phyloP scores from a whole-genome alignment of 352 stramenopile species.

The Lagenidium sp. region DNA sequence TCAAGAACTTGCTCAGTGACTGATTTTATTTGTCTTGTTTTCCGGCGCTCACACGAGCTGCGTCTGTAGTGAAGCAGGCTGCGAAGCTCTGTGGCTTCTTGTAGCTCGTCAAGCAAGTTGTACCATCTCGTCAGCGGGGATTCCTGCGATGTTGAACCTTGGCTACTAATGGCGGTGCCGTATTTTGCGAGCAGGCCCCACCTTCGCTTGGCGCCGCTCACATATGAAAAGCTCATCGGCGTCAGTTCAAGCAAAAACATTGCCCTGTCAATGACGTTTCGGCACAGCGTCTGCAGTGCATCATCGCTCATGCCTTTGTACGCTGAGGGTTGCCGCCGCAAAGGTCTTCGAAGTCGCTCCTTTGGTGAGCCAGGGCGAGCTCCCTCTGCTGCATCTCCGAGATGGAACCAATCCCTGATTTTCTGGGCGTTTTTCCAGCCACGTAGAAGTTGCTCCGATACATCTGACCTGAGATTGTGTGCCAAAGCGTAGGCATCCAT shows the following conservation, averaged over 20 bases:
- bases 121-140: conserved; percentile 74
- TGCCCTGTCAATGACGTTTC: conserved; percentile 64
- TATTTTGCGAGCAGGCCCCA: conserved; percentile 73
- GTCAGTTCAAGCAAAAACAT: conserved; percentile 66
- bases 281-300: conserved; percentile 49
- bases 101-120: conserved; percentile 64
- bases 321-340: conserved; percentile 61
- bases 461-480: conserved; percentile 39
- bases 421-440: conserved; percentile 84
- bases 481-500: conserved; percentile 73
- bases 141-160: conserved; percentile 15
- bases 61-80: conserved; percentile 68
- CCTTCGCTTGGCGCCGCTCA: conserved; percentile 52
- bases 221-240: conserved; percentile 66
- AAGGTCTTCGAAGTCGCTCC: conserved; percentile 20
- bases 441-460: conserved; percentile 56
- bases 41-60: conserved; percentile 57
- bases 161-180: conserved; percentile 35
- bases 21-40: conserved; percentile 39
- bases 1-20: conserved; percentile 79
- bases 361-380: conserved; percentile 23
- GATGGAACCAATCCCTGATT: conserved; percentile 82
- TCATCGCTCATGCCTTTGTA: conserved; percentile 73
- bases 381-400: conserved; percentile 63
- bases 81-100: conserved; percentile 62